Percentiles rank a stretch among this genome's conserved stretches.
phyloP scores from a whole-genome alignment of 805 yeast species.

The Pichia phayaonensis region DNA sequence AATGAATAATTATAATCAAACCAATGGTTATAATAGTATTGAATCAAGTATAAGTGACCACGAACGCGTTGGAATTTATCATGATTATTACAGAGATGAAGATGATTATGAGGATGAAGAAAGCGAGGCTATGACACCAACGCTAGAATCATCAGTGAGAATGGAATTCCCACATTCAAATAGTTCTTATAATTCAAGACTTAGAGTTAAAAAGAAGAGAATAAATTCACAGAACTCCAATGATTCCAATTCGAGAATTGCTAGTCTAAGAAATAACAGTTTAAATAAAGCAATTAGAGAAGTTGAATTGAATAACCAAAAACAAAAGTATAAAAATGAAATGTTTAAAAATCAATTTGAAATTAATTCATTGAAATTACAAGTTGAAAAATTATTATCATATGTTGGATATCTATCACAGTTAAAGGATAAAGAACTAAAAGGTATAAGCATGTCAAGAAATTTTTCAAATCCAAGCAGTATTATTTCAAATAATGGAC shows the following conservation, averaged over 20 bases:
- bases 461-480: background rate
- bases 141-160: background rate
- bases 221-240: constrained; percentile 1
- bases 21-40: background rate
- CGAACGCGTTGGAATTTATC: background rate
- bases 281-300: constrained; percentile 19
- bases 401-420: constrained; percentile 52
- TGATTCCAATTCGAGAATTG: constrained; percentile 7
- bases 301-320: constrained; percentile 19
- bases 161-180: background rate
- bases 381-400: constrained; percentile 48
- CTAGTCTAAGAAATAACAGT: constrained; percentile 21
- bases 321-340: constrained; percentile 34
- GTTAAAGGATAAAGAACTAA: constrained; percentile 22
- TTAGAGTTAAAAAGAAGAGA: constrained; percentile 8
- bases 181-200: background rate
- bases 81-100: constrained; percentile 4
- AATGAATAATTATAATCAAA: background rate
- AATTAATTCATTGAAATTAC: constrained; percentile 43
- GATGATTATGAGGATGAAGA: background rate
- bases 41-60: background rate
- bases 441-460: background rate
- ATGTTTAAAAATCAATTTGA: constrained; percentile 45
- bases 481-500: background rate
- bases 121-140: background rate